These are phyloP conservation scores for Stephania yunnanensis DNA, from an alignment of 164 flowering plant genomes.

Conservation along the genomic window DNA sequence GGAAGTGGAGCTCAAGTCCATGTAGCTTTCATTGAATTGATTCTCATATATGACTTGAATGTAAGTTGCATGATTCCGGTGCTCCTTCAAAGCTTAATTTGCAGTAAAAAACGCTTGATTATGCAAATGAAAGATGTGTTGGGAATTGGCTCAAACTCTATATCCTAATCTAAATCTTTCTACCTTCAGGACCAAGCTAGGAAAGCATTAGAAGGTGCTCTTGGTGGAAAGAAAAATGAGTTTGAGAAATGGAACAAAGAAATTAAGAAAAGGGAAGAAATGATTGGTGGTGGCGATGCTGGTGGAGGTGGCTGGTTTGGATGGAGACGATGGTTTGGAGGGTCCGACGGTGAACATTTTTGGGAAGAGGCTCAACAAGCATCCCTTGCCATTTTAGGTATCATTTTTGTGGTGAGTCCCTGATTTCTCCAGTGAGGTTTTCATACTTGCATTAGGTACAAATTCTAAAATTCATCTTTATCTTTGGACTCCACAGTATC, in stretches of 20 bases:
- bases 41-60: too few species aligned
- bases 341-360: constrained; percentile 66
- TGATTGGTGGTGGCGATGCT: constrained; percentile 49
- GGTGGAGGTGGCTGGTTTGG: constrained; percentile 94
- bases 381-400: constrained; percentile 57
- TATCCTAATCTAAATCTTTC: background rate
- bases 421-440: background rate
- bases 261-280: constrained; percentile 69
- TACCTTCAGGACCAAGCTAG: constrained; percentile 72
- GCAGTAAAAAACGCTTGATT: background rate
- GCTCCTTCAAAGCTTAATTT: background rate
- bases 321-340: constrained; percentile 66
- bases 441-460: background rate
- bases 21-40: too few species aligned
- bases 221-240: constrained; percentile 79
- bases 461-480: background rate
- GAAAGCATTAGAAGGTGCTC: constrained; percentile 87
- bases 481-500: constrained; percentile 40
- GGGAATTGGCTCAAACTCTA: background rate
- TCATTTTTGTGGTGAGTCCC: constrained; percentile 48
- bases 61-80: background rate
- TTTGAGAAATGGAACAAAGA: constrained; percentile 91
- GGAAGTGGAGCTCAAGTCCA: too few species aligned
- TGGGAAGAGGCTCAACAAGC: constrained; percentile 82
- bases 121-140: background rate